Base-by-base conservation (phyloP, 2,329 filamentous ascomycete species). In the Dothiorella sarmentorum region DNA sequence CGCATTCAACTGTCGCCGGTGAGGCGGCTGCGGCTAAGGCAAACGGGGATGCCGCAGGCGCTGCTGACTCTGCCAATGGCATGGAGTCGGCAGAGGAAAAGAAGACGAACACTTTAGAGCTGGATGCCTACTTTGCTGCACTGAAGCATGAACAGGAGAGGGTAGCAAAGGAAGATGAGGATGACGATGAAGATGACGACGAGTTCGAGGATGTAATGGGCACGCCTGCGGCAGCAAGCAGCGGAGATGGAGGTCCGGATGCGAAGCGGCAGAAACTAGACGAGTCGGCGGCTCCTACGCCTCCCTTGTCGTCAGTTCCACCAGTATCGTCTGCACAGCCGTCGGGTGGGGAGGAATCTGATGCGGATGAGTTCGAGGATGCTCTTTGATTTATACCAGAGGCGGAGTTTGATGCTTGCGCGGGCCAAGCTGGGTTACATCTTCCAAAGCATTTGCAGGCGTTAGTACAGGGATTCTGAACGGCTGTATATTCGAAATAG, bases 111-210 rank as follows among this genome's bases (percentile, higher is more conserved):
- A 76, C 80, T n/a, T 76, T 78, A 59, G 81, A 61, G 77, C 80
- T 91, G 62, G 85, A 87, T 58, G 83, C 84, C 56, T 84, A 88
- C 59, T 91, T 89, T 69, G 82, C 82, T 35, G 82, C 82, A 60
- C 78, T 91, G 17, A 85, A 85, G 64, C 81, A 80, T 4, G 83
- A 85, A 62, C 82, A 87, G 69, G 78, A 69, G 52, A 68, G 74
- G 44, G 67, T 74, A 44, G 72, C 71, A 13, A 68, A 71, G 42
- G 68, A 81, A 75, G 65, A 72, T 15, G 69, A 69, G 15, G 75
- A 79, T 35, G 78, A 78, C 7, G 76, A 78, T 35, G 79, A 83
- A 15, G 78, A 80, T 56, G 76, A 76, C 1, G 78, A 79, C 22
- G 70, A 71, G 44, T 70, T 70, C 31, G 72, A 74, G 56, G 70